These are phyloP conservation scores for Solanum hybrid DNA, from an alignment of 305 asterid species.

Conservation along the genomic window DNA sequence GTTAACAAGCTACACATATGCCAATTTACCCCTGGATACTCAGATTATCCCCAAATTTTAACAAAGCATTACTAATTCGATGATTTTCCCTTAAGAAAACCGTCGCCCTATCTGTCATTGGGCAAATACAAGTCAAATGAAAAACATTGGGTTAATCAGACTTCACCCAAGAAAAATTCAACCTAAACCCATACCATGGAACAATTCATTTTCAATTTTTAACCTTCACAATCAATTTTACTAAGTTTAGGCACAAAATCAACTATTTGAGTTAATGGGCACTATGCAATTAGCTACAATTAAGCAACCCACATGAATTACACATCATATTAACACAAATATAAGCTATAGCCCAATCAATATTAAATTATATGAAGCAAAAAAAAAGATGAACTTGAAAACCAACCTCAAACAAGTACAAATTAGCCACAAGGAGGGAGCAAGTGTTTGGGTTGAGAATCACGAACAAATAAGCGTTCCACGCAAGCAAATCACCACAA, in stretches of 20 bases:
- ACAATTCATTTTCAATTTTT: background rate
- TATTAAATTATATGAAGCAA: background rate
- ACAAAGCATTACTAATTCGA: background rate
- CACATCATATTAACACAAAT: background rate
- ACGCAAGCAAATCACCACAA: background rate
- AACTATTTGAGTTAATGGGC: background rate
- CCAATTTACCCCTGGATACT: background rate
- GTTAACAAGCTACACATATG: background rate
- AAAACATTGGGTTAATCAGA: background rate
- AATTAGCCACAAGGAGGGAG: background rate
- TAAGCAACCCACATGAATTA: background rate
- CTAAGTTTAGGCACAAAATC: background rate
- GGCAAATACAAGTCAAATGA: background rate
- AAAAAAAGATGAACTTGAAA: background rate
- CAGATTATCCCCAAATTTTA: background rate
- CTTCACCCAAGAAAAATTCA: background rate
- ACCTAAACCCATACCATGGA: background rate
- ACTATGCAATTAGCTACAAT: background rate
- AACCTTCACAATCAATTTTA: background rate
- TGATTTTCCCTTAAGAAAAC: background rate
- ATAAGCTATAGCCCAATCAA: background rate
- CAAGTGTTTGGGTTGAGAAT: background rate
- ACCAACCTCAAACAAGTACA: background rate
- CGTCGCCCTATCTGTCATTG: background rate
- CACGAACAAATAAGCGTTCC: background rate